These are phyloP conservation scores for Davidsoniella australis DNA, from an alignment of 2,329 filamentous ascomycete genomes.

Conservation along the genomic window DNA sequence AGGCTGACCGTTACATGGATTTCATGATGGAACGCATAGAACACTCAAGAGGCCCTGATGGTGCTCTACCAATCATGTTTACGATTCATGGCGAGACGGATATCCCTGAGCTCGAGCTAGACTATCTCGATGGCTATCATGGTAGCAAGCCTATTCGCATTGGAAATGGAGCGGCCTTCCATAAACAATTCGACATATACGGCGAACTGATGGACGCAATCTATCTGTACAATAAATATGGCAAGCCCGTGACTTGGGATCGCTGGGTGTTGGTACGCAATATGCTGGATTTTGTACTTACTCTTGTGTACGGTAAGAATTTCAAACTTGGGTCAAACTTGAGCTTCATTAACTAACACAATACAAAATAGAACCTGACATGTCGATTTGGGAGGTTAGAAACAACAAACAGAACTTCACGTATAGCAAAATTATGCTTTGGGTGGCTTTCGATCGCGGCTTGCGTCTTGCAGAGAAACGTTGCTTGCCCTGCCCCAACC, in stretches of 20 bases:
- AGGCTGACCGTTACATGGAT: slow-evolving; percentile 62
- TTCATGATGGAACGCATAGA: slow-evolving; percentile 59
- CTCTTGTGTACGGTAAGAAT: slow-evolving; percentile 38
- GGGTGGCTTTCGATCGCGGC: slow-evolving; percentile 64
- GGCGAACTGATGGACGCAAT: slow-evolving; percentile 63
- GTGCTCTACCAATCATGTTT: slow-evolving; percentile 64
- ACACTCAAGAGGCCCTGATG: slow-evolving; percentile 39
- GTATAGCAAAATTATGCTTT: slow-evolving; percentile 71
- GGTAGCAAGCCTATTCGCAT: slow-evolving; percentile 57
- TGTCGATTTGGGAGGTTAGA: slow-evolving; percentile 73
- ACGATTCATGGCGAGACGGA: slow-evolving; percentile 59
- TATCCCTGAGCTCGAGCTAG: slow-evolving; percentile 51
- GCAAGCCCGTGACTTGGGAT: slow-evolving; percentile 60
- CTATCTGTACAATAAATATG: slow-evolving; percentile 65
- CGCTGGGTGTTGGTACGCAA: slow-evolving; percentile 56
- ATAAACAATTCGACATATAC: slow-evolving; percentile 65
- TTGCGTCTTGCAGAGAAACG: slow-evolving; percentile 59
- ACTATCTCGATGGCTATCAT: slow-evolving; percentile 56
- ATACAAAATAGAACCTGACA: slow-evolving; percentile 40
- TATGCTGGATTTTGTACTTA: slow-evolving; percentile 56
- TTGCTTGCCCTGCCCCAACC: slow-evolving; percentile 56
- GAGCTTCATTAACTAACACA: slow-evolving; percentile 11
- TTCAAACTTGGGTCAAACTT: too few species aligned
- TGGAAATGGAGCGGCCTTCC: slow-evolving; percentile 60
- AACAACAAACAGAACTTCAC: slow-evolving; percentile 61